Base-by-base conservation (phyloP, 257 asterid genomes). In the Striga asiatica region DNA sequence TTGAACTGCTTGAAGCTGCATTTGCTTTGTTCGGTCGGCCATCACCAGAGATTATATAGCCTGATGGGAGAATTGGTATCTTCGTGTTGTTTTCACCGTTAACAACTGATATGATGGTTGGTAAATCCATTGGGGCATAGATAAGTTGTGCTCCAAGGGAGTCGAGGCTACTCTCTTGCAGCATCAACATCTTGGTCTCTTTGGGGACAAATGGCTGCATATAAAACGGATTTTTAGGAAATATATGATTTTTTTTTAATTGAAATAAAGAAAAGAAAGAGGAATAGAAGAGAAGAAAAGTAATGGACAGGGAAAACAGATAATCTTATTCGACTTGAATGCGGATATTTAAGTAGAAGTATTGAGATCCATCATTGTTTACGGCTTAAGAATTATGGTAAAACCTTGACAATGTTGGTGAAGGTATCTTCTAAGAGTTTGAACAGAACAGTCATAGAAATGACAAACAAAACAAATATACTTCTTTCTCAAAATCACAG, bases 161-260 rank as follows among this genome's bases (percentile, higher is more conserved):
- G 64, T 82, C 91, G 0, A 78, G 60, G 68, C 58, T 67, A 45
- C 78, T 75, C 65, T 88, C 97, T 74, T 88, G 87, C 67, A 85
- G 66, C 62, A 81, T 47, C 62, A 78, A 11, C 74, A 75, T 65
- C 72, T 22, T 62, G 60, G 23, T 74, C 61, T 78, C 95, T 24
- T 64, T 69, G 0, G 72, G 71, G 6, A 12, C 52, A 42, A 45
- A 54, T 7, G 89, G 85, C 94, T 87, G 78, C 46, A 29, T 1
- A 35, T 16, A 0, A 12, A 7, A 39, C 28, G 0, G 31, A 21
- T 43, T 43, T 18, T n/a, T n/a, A n/a, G n/a, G n/a, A n/a, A n/a
- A n/a, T n/a, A n/a, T n/a, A n/a, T n/a, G n/a, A n/a, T n/a, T n/a
- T n/a, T n/a, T n/a, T n/a, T n/a, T n/a, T n/a, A n/a, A n/a, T n/a